Percentiles rank a stretch among this genome's conserved stretches.
These are phyloP conservation scores for Microsporum audouinii DNA, from an alignment of 2,329 filamentous ascomycete genomes.

Conservation along the genomic window DNA sequence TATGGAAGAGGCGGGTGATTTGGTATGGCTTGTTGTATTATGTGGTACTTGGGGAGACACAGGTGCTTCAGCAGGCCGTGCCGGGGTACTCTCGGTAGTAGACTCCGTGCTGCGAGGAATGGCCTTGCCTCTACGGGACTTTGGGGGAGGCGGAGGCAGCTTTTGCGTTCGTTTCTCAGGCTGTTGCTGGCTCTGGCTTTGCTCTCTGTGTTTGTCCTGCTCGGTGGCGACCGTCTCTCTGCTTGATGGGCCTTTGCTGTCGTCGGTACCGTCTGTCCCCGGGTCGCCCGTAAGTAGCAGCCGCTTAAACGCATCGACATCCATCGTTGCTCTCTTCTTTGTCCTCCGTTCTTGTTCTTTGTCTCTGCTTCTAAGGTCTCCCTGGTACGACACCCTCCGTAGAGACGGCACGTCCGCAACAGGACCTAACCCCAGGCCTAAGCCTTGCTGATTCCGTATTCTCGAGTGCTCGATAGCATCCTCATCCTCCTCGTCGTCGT, in stretches of 20 bases:
- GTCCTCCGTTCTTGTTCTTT: background rate
- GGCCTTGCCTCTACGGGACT: slow-evolving; percentile 65
- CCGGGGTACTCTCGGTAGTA: slow-evolving; percentile 7
- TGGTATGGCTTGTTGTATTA: slow-evolving; percentile 18
- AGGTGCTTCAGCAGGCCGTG: background rate
- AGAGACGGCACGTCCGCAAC: background rate
- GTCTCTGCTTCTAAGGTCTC: background rate
- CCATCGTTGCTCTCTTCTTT: slow-evolving; percentile 42
- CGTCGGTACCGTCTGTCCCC: slow-evolving; percentile 19
- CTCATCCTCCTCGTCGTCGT: slow-evolving; percentile 18
- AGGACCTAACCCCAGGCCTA: background rate
- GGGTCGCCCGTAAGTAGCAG: slow-evolving; percentile 62
- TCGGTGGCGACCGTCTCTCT: background rate
- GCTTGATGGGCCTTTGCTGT: background rate
- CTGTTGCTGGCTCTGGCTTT: background rate
- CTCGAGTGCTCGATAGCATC: background rate
- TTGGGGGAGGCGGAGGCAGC: slow-evolving; percentile 49
- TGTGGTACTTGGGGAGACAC: slow-evolving; percentile 11
- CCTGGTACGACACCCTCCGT: background rate
- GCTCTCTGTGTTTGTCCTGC: background rate
- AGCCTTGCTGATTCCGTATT: background rate
- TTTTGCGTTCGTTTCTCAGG: background rate
- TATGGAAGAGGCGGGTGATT: background rate
- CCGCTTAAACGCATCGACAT: slow-evolving; percentile 68
- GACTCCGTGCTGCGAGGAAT: slow-evolving; percentile 40